Evolutionary conservation across 371 early-diverging fungal species (phyloP).

Genomic region (Apophysomyces variabilis): DNA sequence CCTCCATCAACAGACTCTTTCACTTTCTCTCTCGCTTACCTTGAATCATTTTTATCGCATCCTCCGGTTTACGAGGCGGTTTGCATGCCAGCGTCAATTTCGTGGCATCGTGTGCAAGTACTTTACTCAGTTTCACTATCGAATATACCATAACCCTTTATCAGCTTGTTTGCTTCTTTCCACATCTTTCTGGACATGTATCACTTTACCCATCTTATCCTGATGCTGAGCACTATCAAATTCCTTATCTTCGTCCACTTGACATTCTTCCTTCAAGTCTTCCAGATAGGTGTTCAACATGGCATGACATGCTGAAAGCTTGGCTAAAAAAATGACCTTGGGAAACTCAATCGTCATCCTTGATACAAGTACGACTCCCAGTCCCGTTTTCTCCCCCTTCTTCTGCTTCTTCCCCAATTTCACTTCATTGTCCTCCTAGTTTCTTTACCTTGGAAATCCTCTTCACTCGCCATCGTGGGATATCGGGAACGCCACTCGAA

Average conservation of each 20-base stretch:
- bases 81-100: conserved; percentile 55
- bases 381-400: too few relatives aligned
- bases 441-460: conserved; percentile 16
- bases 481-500: too few relatives aligned
- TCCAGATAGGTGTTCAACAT: conserved; percentile 39
- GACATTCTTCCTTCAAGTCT: conserved; percentile 32
- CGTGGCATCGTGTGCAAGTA: conserved; percentile 51
- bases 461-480: neutral
- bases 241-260: conserved; percentile 17
- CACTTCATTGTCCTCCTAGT: neutral
- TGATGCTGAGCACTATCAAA: conserved; percentile 36
- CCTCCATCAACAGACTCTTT: neutral
- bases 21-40: conserved; percentile 4
- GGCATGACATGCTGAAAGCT: conserved; percentile 39
- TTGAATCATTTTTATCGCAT: conserved; percentile 40
- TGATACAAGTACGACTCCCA: neutral
- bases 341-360: neutral
- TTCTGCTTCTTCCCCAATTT: neutral
- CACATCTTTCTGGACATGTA: neutral
- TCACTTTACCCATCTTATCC: conserved; percentile 33
- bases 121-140: conserved; percentile 35
- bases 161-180: neutral
- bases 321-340: conserved; percentile 23
- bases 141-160: neutral
- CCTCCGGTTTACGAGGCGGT: conserved; percentile 48